Evolutionary conservation across 2,329 filamentous ascomycete species (phyloP), one percentile per base, ranked within the genome.

Genomic region (Didymella lethalis): DNA sequence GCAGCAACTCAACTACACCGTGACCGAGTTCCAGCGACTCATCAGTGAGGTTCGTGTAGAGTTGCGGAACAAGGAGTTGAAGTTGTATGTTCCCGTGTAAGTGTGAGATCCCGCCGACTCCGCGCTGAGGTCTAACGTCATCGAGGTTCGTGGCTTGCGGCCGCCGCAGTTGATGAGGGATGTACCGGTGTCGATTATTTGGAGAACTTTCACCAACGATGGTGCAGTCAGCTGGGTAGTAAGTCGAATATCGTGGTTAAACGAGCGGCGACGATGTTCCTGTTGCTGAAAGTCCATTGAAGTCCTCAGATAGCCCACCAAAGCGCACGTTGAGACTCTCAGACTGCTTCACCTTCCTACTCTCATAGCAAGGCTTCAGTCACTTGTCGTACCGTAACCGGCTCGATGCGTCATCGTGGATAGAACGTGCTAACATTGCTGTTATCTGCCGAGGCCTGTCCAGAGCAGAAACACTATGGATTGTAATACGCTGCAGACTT

Each of bases 51-150:
- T 75, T 25, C 68, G 72, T 23, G 43, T 29, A 4, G 76, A 78
- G 61, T 57, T 75, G 4, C 64, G 58, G 38, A 66, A 76, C 49
- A 45, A 62, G 12, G 71, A 62, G 8, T 36, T 77, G 54, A 75
- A 73, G 48, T 60, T 77, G 3, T 78, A 78, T 54, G 70, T 78
- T 14, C 70, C 74, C 2, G 62, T 78, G 76, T 77, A 61, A 72
- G 74, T 66, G 26, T 16, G 32, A 14, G 3, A 23, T 14, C 6
- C 8, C 23, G 4, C 12, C 14, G 29, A 20, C 29, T 28, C 32
- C 10, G 26, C 46, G 12, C 43, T 31, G 38, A 10, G 20, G n/a
- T 47, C 61, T 70, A 56, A 72, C 54, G 43, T 54, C 38, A 26
- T 23, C 23, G 25, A 73, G 71, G 11, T 74, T 72, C 49, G 65